Base-by-base conservation (phyloP, 83 land plant species). In the Picea abies region DNA sequence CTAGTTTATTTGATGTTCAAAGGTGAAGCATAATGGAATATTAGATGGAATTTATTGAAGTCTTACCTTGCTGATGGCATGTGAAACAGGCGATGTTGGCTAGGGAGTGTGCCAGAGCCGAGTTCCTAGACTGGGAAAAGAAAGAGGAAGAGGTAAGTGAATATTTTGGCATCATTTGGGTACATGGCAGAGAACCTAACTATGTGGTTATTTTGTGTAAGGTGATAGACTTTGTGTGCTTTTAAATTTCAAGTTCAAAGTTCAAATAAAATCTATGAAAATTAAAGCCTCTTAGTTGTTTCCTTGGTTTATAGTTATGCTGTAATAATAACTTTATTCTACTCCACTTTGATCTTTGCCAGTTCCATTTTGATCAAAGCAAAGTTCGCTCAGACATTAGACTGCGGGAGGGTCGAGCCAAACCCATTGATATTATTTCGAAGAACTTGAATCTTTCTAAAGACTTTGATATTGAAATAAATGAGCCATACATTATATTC, bases 291-390 rank as follows among this genome's bases (percentile, higher is more conserved):
- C 60, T 56, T 56, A 56, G 14, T 56, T 56, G 60, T 56, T 56
- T 3, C 60, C 60, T 56, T 56, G 14, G 60, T 56, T 56, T 14
- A 56, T 56, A 56, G 49, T 56, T 56, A 56, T 56, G 60, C 60
- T 56, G 16, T 11, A 56, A 56, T 56, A 56, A 56, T 56, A 56
- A 56, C 15, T 44, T 81, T 17, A 16, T 76, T 63, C 80, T 41
- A 19, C 29, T 52, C 20, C 11, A 19, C 20, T 83, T 63, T 83
- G 60, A 41, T 16, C 41, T 85, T 63, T 75, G 47, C 41, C 98
- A 96, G 99, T 98, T 98, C 82, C 99, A 96, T 85, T 98, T 98
- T 86, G 98, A 94, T 84, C 99, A 98, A 92, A 98, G 99, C 90
- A 98, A 98, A 88, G 83, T 93, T 58, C 92, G 99, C 26, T 93